phyloP scores from a whole-genome alignment of 2,329 filamentous ascomycete genomes.

The Corinectria fuckeliana region DNA sequence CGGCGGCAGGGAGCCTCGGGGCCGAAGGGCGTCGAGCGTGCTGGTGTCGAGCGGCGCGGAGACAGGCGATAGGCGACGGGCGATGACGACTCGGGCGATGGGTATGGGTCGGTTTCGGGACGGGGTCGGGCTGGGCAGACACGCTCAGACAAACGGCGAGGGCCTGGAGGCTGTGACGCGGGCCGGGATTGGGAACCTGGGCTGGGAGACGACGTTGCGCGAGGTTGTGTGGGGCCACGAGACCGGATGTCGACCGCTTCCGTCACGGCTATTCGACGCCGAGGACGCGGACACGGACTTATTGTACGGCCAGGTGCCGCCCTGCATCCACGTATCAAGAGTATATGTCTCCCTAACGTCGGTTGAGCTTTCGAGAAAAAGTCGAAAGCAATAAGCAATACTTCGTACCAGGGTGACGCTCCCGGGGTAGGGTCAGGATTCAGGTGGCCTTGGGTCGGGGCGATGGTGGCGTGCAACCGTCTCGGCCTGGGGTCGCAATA shows the following conservation, averaged over 20 bases:
- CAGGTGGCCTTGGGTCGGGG: background rate
- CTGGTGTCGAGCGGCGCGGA: too few relatives aligned
- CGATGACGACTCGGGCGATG: constrained; percentile 9
- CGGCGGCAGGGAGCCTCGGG: background rate
- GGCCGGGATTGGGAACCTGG: constrained; percentile 38
- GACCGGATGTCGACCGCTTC: constrained; percentile 25
- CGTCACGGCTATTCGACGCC: constrained; percentile 32
- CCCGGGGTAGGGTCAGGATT: background rate
- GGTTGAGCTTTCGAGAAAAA: background rate
- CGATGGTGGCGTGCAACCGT: constrained; percentile 16
- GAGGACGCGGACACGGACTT: constrained; percentile 22
- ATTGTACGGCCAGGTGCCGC: constrained; percentile 24
- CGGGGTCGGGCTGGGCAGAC: constrained; percentile 22
- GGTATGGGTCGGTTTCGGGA: constrained; percentile 9
- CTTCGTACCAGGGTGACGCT: background rate
- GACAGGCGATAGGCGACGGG: constrained; percentile 13
- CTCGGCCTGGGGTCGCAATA: constrained; percentile 11
- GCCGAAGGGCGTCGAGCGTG: background rate
- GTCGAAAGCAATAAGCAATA: background rate
- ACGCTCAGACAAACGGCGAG: constrained; percentile 25
- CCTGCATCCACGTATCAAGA: constrained; percentile 27
- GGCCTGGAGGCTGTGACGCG: constrained; percentile 36
- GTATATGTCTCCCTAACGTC: constrained; percentile 7
- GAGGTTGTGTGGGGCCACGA: constrained; percentile 36
- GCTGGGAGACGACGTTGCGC: constrained; percentile 26